Evolutionary conservation across 1,284 basidiomycete species (phyloP), one percentile per base, ranked within the genome.

Genomic region (Tilletia setariae): DNA sequence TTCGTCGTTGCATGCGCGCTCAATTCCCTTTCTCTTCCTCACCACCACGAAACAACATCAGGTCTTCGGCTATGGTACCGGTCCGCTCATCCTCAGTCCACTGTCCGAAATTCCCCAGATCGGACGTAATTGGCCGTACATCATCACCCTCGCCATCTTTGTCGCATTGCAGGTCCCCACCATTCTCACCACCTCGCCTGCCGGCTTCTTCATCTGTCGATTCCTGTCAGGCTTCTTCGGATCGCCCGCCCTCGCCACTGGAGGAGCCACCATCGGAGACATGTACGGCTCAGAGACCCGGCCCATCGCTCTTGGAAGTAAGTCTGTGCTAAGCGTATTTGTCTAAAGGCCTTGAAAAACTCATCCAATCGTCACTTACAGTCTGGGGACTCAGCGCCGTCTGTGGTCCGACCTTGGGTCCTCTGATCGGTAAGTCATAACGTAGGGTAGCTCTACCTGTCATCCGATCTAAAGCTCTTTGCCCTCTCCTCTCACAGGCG

Each of bases 41-140:
- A n/a, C n/a, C n/a, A n/a, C n/a, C n/a, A n/a, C n/a, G n/a, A n/a
- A n/a, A n/a, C n/a, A n/a, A n/a, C n/a, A 23, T n/a, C 56, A 61
- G 56, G 75, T 79, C 9, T 35, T 73, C 0, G 76, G 74, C 2
- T 76, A 75, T 42, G 75, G 79, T 42, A 19, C 76, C 4, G 75
- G 75, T 0, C 70, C 79, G 15, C 76, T 84, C 77, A 35, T 84
- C 51, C 74, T 84, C n/a, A 68, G 73, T 11, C 73, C 82, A 0
- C 70, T 79, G 0, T 81, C 80, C 15, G 83, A 84, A 62, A 78
- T 84, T 40, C 79, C 79, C 9, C 69, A 72, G 11, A 68, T 76
- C 51, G 83, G 83, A 0, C 67, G 77, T 2, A 68, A 67, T 9
- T 4, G 51, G 47, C 73, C 74, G 72, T 90, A 92, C 69, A 90